A percentile compares a stretch with the other conserved stretches of the same genome.
Evolutionary conservation across 805 yeast species (phyloP).

Genomic region (Pichia exigua): DNA sequence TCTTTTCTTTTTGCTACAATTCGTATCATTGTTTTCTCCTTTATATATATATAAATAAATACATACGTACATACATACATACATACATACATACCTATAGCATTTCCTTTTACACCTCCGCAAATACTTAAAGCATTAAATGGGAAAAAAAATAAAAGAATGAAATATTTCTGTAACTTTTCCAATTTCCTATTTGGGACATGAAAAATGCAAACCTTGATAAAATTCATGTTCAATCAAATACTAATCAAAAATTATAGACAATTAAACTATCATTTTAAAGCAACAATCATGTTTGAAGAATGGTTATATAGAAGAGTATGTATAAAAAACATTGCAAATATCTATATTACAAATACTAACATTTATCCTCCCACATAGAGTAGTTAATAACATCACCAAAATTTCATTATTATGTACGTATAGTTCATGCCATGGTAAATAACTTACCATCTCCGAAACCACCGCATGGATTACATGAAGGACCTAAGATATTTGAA

Average conservation of each 20-base stretch:
- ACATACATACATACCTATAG: neutral
- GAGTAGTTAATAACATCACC: conserved; percentile 44
- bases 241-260: too few relatives aligned
- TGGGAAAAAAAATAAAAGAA: too few relatives aligned
- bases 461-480: conserved; percentile 13
- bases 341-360: neutral
- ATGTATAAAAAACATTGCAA: neutral
- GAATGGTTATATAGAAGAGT: conserved; percentile 34
- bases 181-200: neutral
- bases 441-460: conserved; percentile 49
- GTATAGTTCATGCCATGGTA: conserved; percentile 51
- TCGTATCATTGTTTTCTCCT: neutral
- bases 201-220: neutral
- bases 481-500: neutral
- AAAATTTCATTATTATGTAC: conserved; percentile 56
- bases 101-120: neutral
- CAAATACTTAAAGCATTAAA: neutral
- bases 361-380: neutral
- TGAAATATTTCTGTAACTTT: too few relatives aligned
- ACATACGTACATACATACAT: too few relatives aligned
- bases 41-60: too few relatives aligned
- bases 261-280: too few relatives aligned
- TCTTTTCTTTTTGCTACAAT: neutral
- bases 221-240: neutral
- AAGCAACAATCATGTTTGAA: conserved; percentile 32